Base-by-base conservation (phyloP, 2,329 filamentous ascomycete species). In the Colletotrichum sp. region DNA sequence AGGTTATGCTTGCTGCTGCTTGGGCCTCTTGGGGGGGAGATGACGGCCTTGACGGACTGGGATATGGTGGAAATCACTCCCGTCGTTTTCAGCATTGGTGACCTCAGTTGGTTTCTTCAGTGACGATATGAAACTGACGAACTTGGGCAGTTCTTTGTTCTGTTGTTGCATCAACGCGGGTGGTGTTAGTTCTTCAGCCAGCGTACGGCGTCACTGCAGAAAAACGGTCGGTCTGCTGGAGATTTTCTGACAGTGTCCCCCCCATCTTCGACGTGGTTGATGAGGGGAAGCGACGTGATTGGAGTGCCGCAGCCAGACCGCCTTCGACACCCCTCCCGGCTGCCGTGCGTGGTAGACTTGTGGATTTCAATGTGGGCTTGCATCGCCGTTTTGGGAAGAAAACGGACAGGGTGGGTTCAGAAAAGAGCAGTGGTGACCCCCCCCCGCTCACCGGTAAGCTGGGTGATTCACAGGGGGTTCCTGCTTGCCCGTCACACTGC, bases 371-470 rank as follows among this genome's bases (percentile, higher is more conserved):
- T 55, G 66, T 70, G 70, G 70, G 47, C 34, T 66, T 13, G 31
- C 12, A 24, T 51, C 62, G 13, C 72, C 68, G 68, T 72, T 67
- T 74, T 47, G 68, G 72, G 47, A 74, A 67, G 54, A 62, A 29
- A 57, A 57, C 29, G 31, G 69, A 27, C 72, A 57, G 62, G 68
- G 68, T 24, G 57, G 31, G 27, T 27, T 16, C 69, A 62, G 63
- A 74, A 72, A 63, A 72, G 43, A 72, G 72, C 62, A 43, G 36
- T 51, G 57, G 31, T 59, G 57, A 62, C 21, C 59, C 21, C 54
- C 21, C 54, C 54, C 54, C 24, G 54, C 54, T 57, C 54, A 57
- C 54, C 54, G 54, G 54, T 57, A 57, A 57, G 54, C 27, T 31
- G 27, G 57, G 31, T 31, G 57, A 59, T 34, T 34, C 31, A 59